Evolutionary conservation across 2,329 filamentous ascomycete genomes (phyloP).

Genomic region (Tolypocladium paradoxum): DNA sequence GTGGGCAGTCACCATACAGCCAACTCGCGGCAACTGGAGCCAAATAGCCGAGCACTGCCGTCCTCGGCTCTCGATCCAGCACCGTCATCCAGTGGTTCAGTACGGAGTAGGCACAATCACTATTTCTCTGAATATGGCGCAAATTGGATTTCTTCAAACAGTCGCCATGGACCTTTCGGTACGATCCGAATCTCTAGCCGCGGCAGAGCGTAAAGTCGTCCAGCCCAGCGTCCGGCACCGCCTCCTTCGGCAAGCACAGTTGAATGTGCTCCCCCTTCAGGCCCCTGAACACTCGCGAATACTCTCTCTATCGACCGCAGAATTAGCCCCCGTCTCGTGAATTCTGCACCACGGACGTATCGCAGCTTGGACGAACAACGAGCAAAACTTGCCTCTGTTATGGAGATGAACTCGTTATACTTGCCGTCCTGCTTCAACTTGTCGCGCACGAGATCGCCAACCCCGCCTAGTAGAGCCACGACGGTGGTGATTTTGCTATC

Average conservation of each 20-base stretch:
- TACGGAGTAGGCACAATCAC: too few species aligned
- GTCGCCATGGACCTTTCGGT: background rate
- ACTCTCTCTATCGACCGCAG: conserved; percentile 13
- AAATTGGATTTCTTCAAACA: background rate
- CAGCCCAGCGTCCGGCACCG: conserved; percentile 14
- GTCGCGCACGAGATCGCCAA: conserved; percentile 24
- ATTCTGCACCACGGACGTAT: too few species aligned
- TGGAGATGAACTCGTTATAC: conserved; percentile 24
- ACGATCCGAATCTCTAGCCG: background rate
- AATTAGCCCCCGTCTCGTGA: background rate
- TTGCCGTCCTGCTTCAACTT: conserved; percentile 25
- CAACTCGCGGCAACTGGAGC: background rate
- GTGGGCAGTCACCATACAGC: background rate
- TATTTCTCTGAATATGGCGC: too few species aligned
- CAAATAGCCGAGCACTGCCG: background rate
- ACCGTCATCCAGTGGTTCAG: background rate
- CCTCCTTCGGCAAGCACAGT: conserved; percentile 15
- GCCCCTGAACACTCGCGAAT: conserved; percentile 15
- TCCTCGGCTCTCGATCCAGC: background rate
- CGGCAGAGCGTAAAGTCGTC: conserved; percentile 14
- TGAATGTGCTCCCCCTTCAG: conserved; percentile 18
- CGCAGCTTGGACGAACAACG: too few species aligned
- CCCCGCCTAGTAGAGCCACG: conserved; percentile 25
- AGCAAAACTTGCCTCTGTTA: conserved; percentile 18
- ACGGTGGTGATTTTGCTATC: conserved; percentile 32